These are phyloP conservation scores for Zygosaccharomyces pseudobailii DNA, from an alignment of 1,139 yeast species.

Conservation along the genomic window DNA sequence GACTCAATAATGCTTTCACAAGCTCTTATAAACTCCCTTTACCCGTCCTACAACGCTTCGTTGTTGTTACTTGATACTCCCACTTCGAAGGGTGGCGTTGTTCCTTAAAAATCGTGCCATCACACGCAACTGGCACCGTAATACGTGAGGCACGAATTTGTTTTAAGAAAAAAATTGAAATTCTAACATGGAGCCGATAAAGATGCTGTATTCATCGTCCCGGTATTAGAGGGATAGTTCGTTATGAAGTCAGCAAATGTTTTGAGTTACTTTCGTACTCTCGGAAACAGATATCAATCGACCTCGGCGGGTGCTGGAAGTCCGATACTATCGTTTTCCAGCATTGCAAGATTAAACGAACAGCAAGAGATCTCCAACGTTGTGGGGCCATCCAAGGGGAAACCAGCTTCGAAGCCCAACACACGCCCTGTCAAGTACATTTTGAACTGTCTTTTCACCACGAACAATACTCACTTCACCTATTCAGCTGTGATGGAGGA, in stretches of 20 bases:
- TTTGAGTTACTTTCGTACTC: background rate
- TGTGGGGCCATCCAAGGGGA: constrained; percentile 7
- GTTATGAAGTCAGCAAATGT: background rate
- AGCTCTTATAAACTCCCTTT: background rate
- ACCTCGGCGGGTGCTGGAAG: constrained; percentile 2
- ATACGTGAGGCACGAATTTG: background rate
- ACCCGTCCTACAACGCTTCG: background rate
- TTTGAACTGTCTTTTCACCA: constrained; percentile 69
- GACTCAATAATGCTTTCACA: background rate
- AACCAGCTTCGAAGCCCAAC: constrained; percentile 4
- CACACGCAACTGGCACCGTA: background rate
- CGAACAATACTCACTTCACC: constrained; percentile 79
- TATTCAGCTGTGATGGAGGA: constrained; percentile 70
- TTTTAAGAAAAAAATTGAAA: background rate
- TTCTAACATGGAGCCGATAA: background rate
- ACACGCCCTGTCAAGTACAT: constrained; percentile 48
- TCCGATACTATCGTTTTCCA: constrained; percentile 9
- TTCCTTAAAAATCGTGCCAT: background rate
- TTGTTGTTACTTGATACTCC: background rate
- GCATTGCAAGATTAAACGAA: constrained; percentile 5
- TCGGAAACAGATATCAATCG: constrained; percentile 9
- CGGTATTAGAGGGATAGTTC: background rate
- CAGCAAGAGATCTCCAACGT: constrained; percentile 10
- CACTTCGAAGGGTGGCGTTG: constrained; percentile 5
- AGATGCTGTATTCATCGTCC: background rate